Percentiles rank a stretch among this genome's conserved stretches.
phyloP scores from a whole-genome alignment of 352 stramenopile species.

The Globisporangium carolinianum region DNA sequence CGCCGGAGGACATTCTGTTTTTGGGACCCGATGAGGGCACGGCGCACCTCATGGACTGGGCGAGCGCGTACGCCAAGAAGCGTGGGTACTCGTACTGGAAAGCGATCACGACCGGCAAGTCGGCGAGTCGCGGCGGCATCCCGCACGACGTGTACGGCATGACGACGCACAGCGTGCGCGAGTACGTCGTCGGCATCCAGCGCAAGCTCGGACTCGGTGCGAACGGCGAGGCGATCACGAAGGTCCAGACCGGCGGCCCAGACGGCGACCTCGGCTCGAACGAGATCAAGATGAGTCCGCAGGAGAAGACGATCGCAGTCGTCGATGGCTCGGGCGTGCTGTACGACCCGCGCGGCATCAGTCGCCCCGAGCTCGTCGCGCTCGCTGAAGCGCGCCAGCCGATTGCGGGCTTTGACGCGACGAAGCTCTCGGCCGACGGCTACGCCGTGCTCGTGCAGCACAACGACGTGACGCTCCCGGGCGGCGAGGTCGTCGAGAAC shows the following conservation, averaged over 20 bases:
- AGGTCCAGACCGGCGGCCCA: slow-evolving; percentile 95
- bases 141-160: slow-evolving; percentile 98
- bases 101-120: slow-evolving; percentile 97
- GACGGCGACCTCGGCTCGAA: slow-evolving; percentile 98
- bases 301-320: slow-evolving; percentile 94
- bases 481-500: slow-evolving; percentile 83
- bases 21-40: slow-evolving; percentile 97
- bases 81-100: slow-evolving; percentile 93
- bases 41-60: slow-evolving; percentile 96
- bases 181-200: slow-evolving; percentile 95
- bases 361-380: slow-evolving; percentile 88
- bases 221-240: slow-evolving; percentile 86
- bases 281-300: slow-evolving; percentile 95
- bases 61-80: slow-evolving; percentile 89
- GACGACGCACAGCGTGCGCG: slow-evolving; percentile 95
- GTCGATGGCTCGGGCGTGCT: slow-evolving; percentile 92
- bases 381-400: slow-evolving; percentile 85
- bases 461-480: slow-evolving; percentile 67
- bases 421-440: slow-evolving; percentile 57
- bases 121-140: slow-evolving; percentile 90
- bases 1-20: slow-evolving; percentile 95
- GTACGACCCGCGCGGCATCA: slow-evolving; percentile 93
- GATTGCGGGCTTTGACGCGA: slow-evolving; percentile 88
- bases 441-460: slow-evolving; percentile 63
- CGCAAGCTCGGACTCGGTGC: slow-evolving; percentile 87